phyloP scores from a whole-genome alignment of 805 yeast genomes.

The Huiozyma naganishii region DNA sequence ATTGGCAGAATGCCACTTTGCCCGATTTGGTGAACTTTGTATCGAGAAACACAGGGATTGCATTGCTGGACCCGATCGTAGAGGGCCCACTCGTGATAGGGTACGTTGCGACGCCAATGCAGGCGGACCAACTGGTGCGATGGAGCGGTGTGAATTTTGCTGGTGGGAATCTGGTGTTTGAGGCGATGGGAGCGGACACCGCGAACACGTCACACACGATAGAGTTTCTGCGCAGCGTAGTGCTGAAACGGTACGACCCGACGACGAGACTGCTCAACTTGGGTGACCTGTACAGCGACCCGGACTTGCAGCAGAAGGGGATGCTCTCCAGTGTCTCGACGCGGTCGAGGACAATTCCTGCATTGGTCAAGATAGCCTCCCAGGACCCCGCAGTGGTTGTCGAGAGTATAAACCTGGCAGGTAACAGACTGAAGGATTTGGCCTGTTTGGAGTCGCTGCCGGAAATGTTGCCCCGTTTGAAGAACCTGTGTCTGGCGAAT shows the following conservation, averaged over 20 bases:
- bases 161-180: slow-evolving; percentile 51
- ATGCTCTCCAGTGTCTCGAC: slow-evolving; percentile 51
- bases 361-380: slow-evolving; percentile 71
- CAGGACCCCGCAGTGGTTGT: slow-evolving; percentile 39
- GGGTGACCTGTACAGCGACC: slow-evolving; percentile 54
- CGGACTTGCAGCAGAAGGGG: slow-evolving; percentile 46
- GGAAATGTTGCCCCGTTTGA: slow-evolving; percentile 59
- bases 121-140: slow-evolving; percentile 47
- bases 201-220: slow-evolving; percentile 38
- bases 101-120: slow-evolving; percentile 40
- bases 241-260: slow-evolving; percentile 58
- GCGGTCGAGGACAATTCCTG: slow-evolving; percentile 77
- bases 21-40: slow-evolving; percentile 62
- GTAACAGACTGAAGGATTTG: slow-evolving; percentile 55
- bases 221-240: slow-evolving; percentile 47
- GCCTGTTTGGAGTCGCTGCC: slow-evolving; percentile 52
- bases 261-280: slow-evolving; percentile 58
- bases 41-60: slow-evolving; percentile 52
- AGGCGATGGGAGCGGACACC: slow-evolving; percentile 21
- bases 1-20: slow-evolving; percentile 74
- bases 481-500: slow-evolving; percentile 70
- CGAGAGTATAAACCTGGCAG: slow-evolving; percentile 60
- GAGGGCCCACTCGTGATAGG: slow-evolving; percentile 53
- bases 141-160: slow-evolving; percentile 79
- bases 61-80: slow-evolving; percentile 41